Percentiles rank a stretch among this genome's conserved stretches.
Conservation (phyloP, 306 rosid genomes). For the Acacia acuminata region DNA sequence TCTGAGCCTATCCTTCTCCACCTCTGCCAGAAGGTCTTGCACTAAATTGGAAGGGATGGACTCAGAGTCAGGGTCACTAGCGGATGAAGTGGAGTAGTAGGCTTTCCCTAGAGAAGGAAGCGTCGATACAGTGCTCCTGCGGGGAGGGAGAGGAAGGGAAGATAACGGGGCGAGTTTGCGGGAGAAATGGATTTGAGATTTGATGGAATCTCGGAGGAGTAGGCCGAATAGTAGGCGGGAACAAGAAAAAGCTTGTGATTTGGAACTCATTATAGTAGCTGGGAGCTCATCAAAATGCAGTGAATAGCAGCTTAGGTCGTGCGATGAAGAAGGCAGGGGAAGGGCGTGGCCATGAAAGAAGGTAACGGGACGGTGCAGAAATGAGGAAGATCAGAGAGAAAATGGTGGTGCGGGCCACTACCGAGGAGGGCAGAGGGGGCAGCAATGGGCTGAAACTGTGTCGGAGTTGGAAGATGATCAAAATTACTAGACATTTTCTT, state of each 20-base stretch:
- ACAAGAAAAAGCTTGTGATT: not conserved
- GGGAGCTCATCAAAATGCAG: not conserved
- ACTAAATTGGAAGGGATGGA: conserved; percentile 21
- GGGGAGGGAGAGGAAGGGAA: conserved; percentile 31
- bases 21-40: conserved; percentile 57
- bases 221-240: conserved; percentile 24
- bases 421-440: not conserved
- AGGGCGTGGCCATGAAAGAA: too few relatives aligned
- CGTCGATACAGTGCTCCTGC: not conserved
- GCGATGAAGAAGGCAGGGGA: not conserved
- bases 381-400: not conserved
- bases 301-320: not conserved
- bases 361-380: not conserved
- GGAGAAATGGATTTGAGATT: conserved; percentile 27
- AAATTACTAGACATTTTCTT: not conserved
- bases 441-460: not conserved
- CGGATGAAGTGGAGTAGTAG: conserved; percentile 47
- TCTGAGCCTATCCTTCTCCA: conserved; percentile 66
- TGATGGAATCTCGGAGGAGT: conserved; percentile 34
- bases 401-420: not conserved
- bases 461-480: not conserved
- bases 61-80: not conserved
- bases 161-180: conserved; percentile 22
- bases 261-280: not conserved
- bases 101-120: conserved; percentile 20